These are phyloP conservation scores for Rhexocercosporidium sp. DNA, from an alignment of 2,329 filamentous ascomycete species.

Conservation along the genomic window DNA sequence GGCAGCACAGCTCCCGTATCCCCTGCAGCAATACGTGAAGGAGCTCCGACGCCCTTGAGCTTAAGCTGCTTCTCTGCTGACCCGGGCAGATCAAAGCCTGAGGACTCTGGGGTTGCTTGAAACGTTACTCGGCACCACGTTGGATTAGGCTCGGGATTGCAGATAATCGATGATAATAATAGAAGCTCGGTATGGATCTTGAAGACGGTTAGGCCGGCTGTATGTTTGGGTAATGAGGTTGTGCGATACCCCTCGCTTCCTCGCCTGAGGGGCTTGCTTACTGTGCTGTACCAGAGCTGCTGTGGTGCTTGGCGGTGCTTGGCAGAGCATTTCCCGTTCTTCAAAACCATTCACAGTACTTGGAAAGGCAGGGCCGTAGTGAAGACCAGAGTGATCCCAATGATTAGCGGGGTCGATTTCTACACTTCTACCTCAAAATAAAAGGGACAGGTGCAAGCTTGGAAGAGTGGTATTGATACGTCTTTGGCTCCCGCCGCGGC, in stretches of 20 bases:
- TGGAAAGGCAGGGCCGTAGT: neutral
- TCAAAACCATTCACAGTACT: neutral
- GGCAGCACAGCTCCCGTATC: neutral
- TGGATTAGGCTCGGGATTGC: neutral
- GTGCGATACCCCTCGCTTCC: constrained; percentile 2
- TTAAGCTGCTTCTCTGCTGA: neutral
- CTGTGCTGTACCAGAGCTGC: neutral
- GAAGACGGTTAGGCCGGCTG: constrained; percentile 1
- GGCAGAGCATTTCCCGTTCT: too few relatives aligned
- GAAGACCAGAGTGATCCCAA: too few relatives aligned
- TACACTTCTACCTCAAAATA: too few relatives aligned
- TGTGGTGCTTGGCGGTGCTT: neutral
- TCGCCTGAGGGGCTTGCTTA: neutral
- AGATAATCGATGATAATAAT: neutral
- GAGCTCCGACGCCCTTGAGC: neutral
- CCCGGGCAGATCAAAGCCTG: neutral
- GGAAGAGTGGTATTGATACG: neutral
- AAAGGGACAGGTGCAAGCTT: too few relatives aligned
- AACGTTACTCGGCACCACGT: constrained; percentile 21
- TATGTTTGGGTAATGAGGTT: constrained; percentile 1
- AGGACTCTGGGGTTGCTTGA: constrained; percentile 8
- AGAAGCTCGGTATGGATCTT: neutral
- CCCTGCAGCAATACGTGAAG: neutral
- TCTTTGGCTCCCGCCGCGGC: neutral
- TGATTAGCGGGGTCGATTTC: too few relatives aligned